phyloP scores from a whole-genome alignment of 1,284 basidiomycete genomes.

The Marasmius oreades region DNA sequence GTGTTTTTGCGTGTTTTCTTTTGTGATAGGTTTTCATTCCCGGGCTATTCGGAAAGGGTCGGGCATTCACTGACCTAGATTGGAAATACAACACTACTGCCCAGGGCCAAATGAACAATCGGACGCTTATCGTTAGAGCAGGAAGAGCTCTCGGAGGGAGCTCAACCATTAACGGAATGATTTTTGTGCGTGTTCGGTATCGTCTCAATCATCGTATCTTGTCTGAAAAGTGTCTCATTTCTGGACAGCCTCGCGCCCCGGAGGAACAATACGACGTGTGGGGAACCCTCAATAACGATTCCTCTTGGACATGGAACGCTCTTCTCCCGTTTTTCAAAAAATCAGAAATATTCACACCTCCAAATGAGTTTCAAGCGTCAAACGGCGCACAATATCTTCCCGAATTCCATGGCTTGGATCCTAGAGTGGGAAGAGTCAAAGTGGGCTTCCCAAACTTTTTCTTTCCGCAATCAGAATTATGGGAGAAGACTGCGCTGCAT shows the following conservation, averaged over 20 bases:
- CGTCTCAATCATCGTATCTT: neutral
- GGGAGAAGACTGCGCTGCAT: conserved; percentile 19
- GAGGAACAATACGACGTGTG: conserved; percentile 28
- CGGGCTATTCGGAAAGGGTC: conserved; percentile 25
- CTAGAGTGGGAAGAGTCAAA: conserved; percentile 21
- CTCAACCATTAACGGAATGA: conserved; percentile 28
- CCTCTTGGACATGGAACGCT: conserved; percentile 25
- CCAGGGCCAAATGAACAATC: conserved; percentile 20
- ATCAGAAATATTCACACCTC: conserved; percentile 27
- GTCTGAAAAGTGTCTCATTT: neutral
- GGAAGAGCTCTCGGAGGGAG: conserved; percentile 29
- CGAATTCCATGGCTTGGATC: conserved; percentile 21
- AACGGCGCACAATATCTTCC: conserved; percentile 22
- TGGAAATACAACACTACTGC: conserved; percentile 28
- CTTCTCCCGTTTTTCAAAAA: conserved; percentile 27
- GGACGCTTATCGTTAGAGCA: conserved; percentile 22
- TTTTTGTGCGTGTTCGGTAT: conserved; percentile 29
- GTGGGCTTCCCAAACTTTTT: conserved; percentile 30
- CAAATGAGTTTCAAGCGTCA: conserved; percentile 23
- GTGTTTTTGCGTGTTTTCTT: neutral
- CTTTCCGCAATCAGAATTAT: conserved; percentile 25
- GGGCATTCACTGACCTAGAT: conserved; percentile 24
- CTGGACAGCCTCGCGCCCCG: conserved; percentile 24
- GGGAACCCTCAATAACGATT: conserved; percentile 26
- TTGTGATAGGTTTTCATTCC: conserved; percentile 25